Evolutionary conservation across 2,329 filamentous ascomycete species (phyloP), one percentile per base, ranked within the genome.

Genomic region (Colletotrichum cereale): DNA sequence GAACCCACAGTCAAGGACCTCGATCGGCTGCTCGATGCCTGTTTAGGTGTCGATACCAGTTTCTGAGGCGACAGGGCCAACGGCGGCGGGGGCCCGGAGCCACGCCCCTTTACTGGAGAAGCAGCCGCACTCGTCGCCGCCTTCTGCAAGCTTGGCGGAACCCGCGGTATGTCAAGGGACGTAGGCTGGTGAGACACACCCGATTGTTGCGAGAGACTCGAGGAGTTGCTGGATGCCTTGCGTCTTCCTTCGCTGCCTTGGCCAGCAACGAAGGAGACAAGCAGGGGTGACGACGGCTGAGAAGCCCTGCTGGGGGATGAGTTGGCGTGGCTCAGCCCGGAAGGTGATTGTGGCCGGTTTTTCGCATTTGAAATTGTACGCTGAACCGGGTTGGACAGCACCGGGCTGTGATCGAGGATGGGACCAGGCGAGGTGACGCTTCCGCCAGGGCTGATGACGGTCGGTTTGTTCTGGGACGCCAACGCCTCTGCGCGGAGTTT

Each of bases 251-350:
- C 95, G 64, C 90, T 88, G 66, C 92, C 90, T 75, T 94, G 93
- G 7, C 93, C 93, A 16, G 96, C 93, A 71, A 96, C 94, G 80
- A 99, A 99, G 7, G 96, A 97, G 11, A 98, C 93, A n/a, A 98
- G 86, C n/a, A 99, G 85, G 0, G 96, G 96, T 7, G 83, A 84
- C 2, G 83, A 84, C 4, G 96, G 88, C 75, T 90, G 88, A 1
- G 88, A 99, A 5, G 89, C 90, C 75, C 96, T 90, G 79, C 89
- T 98, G 1, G 96, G 96, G 2, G 96, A 98, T 7, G 96, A 93
- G 78, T 93, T 96, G 29, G 92, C 85, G 74, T 96, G 94, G 75
- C 90, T 93, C 34, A 94, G 82, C 26, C 91, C 88, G 0, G 96
- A 97, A 2, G 96, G 96, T 2, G 96, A 98, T 58, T 93, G 91